Evolutionary conservation across 495 filamentous ascomycete genomes (phyloP).

Genomic region (Pseudotulostoma volvatum): DNA sequence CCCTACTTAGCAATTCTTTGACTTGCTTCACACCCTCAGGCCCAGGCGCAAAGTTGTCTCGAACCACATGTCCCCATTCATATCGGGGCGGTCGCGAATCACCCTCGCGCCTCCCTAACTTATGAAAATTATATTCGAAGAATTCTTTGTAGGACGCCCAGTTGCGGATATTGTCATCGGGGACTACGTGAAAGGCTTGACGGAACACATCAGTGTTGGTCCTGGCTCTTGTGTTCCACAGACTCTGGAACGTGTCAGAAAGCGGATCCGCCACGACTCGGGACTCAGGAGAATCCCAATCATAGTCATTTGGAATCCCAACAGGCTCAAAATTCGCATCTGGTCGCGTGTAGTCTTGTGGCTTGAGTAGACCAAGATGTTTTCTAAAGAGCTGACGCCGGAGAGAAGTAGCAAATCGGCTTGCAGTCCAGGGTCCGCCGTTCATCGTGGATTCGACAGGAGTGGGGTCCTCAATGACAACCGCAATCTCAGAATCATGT

Average conservation of each 20-base stretch:
- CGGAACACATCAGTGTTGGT: conserved; percentile 76
- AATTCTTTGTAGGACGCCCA: conserved; percentile 81
- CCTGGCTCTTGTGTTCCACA: conserved; percentile 59
- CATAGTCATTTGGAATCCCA: conserved; percentile 56
- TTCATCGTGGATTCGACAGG: conserved; percentile 55
- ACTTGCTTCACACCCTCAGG: conserved; percentile 49
- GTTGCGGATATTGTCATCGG: conserved; percentile 59
- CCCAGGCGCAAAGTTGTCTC: conserved; percentile 54
- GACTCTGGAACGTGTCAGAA: conserved; percentile 41
- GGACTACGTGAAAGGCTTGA: conserved; percentile 76
- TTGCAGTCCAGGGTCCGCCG: conserved; percentile 50
- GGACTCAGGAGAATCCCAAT: conserved; percentile 66
- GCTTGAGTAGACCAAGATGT: conserved; percentile 68
- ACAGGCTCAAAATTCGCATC: conserved; percentile 65
- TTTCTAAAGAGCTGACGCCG: conserved; percentile 79
- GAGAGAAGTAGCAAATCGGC: conserved; percentile 68
- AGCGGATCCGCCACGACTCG: conserved; percentile 60
- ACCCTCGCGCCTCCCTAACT: conserved; percentile 29
- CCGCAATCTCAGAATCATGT: conserved; percentile 75
- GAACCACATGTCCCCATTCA: conserved; percentile 75
- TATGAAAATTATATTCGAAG: conserved; percentile 58
- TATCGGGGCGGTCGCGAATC: conserved; percentile 31
- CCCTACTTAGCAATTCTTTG: conserved; percentile 59
- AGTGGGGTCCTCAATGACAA: conserved; percentile 62
- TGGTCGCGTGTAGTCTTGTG: conserved; percentile 47